Evolutionary conservation across 768 basidiomycete genomes (phyloP).

Genomic region (Tricholoma flavovirens): DNA sequence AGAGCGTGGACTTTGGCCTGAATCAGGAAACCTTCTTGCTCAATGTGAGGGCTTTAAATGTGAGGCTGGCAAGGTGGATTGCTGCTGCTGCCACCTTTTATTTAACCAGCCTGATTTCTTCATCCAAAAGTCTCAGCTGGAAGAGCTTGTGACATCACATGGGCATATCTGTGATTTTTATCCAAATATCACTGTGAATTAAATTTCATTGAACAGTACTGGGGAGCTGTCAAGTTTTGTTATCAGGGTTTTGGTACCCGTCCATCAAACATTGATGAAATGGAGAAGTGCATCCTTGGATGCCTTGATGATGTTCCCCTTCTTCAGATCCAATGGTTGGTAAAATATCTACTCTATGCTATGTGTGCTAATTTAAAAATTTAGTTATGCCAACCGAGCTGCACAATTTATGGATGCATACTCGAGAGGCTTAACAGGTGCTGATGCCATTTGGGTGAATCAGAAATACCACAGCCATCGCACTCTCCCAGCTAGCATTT

Average conservation of each 20-base stretch:
- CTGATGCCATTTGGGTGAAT: not conserved
- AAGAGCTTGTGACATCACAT: constrained; percentile 15
- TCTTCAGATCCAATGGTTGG: constrained; percentile 13
- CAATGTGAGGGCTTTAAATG: constrained; percentile 14
- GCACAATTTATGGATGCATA: not conserved
- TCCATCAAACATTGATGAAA: constrained; percentile 13
- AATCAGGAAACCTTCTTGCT: constrained; percentile 13
- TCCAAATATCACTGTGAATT: constrained; percentile 26
- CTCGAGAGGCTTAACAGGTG: not conserved
- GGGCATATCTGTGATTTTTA: constrained; percentile 30
- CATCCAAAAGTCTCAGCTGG: constrained; percentile 7
- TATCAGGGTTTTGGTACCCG: constrained; percentile 22
- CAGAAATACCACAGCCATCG: not conserved
- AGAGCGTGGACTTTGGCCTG: constrained; percentile 16
- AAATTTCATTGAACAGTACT: constrained; percentile 11
- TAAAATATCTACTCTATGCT: not conserved
- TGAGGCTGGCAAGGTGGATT: constrained; percentile 9
- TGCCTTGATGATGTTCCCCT: constrained; percentile 23
- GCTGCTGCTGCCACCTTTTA: constrained; percentile 15
- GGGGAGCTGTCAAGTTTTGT: constrained; percentile 28
- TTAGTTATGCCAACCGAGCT: not conserved
- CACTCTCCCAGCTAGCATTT: not conserved
- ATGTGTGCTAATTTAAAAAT: not conserved
- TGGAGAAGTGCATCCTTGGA: constrained; percentile 23
- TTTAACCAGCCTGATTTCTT: not conserved